Conservation (phyloP, 257 asterid genomes). For the Solanum ossicruentum region DNA sequence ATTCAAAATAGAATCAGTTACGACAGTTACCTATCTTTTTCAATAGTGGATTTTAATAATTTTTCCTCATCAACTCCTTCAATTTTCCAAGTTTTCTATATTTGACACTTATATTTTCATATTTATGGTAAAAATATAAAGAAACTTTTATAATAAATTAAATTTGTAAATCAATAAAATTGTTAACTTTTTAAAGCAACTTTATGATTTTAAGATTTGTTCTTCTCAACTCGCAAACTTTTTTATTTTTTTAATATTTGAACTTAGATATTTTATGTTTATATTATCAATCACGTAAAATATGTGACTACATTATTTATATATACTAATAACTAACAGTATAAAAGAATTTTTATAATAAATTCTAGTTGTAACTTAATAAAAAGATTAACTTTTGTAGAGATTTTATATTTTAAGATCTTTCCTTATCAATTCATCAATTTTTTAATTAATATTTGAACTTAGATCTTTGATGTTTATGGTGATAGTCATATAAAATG, state of each 20-base stretch:
- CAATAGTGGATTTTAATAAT: not conserved
- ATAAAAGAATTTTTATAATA: not conserved
- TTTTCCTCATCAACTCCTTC: not conserved
- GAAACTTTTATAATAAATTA: not conserved
- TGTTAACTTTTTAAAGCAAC: not conserved
- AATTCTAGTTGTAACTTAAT: not conserved
- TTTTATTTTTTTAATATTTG: not conserved
- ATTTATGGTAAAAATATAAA: not conserved
- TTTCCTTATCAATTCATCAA: no score
- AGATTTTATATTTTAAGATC: no score
- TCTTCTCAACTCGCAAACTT: not conserved
- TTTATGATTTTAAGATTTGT: not conserved
- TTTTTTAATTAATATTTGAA: not conserved
- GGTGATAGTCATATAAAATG: not conserved
- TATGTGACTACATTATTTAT: not conserved
- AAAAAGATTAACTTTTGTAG: no score
- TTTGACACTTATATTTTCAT: not conserved
- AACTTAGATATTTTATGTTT: not conserved
- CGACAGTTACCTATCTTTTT: not conserved
- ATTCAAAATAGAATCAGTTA: not conserved
- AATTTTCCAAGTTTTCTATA: not conserved
- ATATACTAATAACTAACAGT: not conserved
- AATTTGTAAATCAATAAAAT: not conserved
- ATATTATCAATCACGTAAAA: not conserved
- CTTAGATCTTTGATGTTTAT: not conserved